A percentile compares a stretch with the other conserved stretches of the same genome.
Evolutionary conservation across 148 eudicot genomes (phyloP).

Genomic region (Rhododendron mucronatum): DNA sequence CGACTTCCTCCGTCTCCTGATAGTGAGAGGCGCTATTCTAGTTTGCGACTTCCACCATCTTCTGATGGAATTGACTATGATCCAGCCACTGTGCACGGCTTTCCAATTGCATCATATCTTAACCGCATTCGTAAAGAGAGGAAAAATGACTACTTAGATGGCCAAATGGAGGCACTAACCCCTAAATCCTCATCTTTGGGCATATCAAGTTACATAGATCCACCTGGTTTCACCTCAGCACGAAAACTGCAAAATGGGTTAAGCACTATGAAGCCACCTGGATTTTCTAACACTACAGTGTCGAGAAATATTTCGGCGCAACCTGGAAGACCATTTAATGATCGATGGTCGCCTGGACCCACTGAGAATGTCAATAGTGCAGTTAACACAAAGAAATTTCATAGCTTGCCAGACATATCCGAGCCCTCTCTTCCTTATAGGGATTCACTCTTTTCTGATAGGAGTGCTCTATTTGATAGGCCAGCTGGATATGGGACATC

Average conservation of each 20-base stretch:
- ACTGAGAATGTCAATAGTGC: conserved; percentile 24
- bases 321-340: conserved; percentile 40
- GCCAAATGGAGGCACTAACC: conserved; percentile 37
- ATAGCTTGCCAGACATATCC: conserved; percentile 89
- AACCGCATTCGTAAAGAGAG: conserved; percentile 49
- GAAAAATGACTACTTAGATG: conserved; percentile 34
- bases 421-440: conserved; percentile 52
- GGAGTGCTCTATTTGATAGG: conserved; percentile 39
- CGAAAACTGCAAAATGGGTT: conserved; percentile 47
- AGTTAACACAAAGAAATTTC: conserved; percentile 60
- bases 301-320: conserved; percentile 53
- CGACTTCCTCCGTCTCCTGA: neutral
- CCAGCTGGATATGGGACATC: conserved; percentile 39
- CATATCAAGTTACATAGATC: conserved; percentile 44
- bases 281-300: conserved; percentile 53
- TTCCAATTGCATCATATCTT: conserved; percentile 51
- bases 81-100: conserved; percentile 87
- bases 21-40: conserved; percentile 53
- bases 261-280: conserved; percentile 50
- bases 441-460: conserved; percentile 32
- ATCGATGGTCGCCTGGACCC: conserved; percentile 30
- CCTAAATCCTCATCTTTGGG: conserved; percentile 45
- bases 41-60: conserved; percentile 26
- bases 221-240: conserved; percentile 37
- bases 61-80: conserved; percentile 56